These are phyloP conservation scores for Fonsecaea nubica DNA, from an alignment of 2,329 filamentous ascomycete species.

Conservation along the genomic window DNA sequence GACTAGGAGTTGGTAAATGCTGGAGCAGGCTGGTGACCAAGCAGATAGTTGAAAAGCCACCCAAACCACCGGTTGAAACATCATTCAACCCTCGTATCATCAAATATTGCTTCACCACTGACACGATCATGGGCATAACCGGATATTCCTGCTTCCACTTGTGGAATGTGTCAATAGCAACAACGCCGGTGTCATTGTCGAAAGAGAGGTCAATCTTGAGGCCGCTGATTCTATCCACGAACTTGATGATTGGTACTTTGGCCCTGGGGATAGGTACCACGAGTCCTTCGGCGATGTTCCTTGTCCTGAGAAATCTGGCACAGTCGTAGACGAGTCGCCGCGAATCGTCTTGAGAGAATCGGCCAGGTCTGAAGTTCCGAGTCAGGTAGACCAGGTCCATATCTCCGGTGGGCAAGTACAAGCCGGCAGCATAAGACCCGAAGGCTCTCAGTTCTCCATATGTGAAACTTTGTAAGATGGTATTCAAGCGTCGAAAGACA, in stretches of 20 bases:
- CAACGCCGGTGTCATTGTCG: constrained; percentile 83
- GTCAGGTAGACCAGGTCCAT: constrained; percentile 90
- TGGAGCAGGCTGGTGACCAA: constrained; percentile 89
- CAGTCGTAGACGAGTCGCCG: constrained; percentile 67
- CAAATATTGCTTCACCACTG: constrained; percentile 90
- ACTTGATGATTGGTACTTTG: constrained; percentile 92
- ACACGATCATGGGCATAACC: constrained; percentile 83
- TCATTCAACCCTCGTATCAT: constrained; percentile 90
- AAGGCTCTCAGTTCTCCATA: constrained; percentile 73
- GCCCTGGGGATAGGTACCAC: constrained; percentile 75
- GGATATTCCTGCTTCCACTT: constrained; percentile 81
- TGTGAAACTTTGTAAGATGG: constrained; percentile 64
- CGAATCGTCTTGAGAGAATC: constrained; percentile 49
- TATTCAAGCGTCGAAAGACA: constrained; percentile 72
- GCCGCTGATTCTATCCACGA: constrained; percentile 76
- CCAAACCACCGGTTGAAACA: constrained; percentile 86
- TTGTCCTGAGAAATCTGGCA: constrained; percentile 62
- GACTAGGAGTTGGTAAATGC: constrained; percentile 69
- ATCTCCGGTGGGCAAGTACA: constrained; percentile 80
- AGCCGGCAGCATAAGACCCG: constrained; percentile 89
- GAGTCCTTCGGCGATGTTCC: constrained; percentile 63
- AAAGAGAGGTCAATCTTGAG: constrained; percentile 93
- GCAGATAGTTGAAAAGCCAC: constrained; percentile 93
- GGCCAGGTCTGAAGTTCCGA: constrained; percentile 60
- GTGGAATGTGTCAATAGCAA: constrained; percentile 79